These are phyloP conservation scores for Colletotrichum scovillei DNA, from an alignment of 2,329 filamentous ascomycete genomes.

Conservation along the genomic window DNA sequence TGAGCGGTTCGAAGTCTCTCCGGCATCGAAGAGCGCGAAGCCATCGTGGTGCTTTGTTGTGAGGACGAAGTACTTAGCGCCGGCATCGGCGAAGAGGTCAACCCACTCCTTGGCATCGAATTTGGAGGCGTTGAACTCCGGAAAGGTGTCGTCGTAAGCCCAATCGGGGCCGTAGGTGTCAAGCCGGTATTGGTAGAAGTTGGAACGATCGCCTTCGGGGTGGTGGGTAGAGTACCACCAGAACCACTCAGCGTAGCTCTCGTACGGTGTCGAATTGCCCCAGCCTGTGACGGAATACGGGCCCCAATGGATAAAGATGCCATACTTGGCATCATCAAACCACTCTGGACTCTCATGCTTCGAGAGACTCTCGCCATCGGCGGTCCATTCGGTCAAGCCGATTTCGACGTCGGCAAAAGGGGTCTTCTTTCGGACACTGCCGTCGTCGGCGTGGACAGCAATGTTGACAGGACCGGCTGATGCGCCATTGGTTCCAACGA, in stretches of 20 bases:
- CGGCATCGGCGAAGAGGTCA: slow-evolving; percentile 62
- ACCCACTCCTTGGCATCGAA: slow-evolving; percentile 66
- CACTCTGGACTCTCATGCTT: slow-evolving; percentile 59
- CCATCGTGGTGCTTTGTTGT: slow-evolving; percentile 61
- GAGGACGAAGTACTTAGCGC: slow-evolving; percentile 61
- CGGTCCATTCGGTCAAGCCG: slow-evolving; percentile 49
- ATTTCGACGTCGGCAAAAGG: slow-evolving; percentile 42
- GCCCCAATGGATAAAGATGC: slow-evolving; percentile 72
- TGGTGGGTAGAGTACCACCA: slow-evolving; percentile 57
- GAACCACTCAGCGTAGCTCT: slow-evolving; percentile 58
- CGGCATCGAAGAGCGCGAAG: slow-evolving; percentile 56
- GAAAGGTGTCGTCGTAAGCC: slow-evolving; percentile 67
- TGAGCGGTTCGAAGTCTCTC: slow-evolving; percentile 51
- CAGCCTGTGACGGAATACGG: slow-evolving; percentile 66
- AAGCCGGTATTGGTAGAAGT: slow-evolving; percentile 59
- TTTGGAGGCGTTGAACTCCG: slow-evolving; percentile 60
- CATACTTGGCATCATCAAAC: slow-evolving; percentile 67
- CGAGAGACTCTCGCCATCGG: slow-evolving; percentile 48
- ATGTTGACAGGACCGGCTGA: slow-evolving; percentile 40
- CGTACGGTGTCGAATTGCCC: slow-evolving; percentile 56
- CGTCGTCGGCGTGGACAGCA: slow-evolving; percentile 35
- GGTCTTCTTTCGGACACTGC: slow-evolving; percentile 29
- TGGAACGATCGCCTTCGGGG: slow-evolving; percentile 29
- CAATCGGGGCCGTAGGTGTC: slow-evolving; percentile 61
- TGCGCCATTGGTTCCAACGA: slow-evolving; percentile 48